Evolutionary conservation across 2,329 filamentous ascomycete genomes (phyloP).

Genomic region (Penicillium occitanis): DNA sequence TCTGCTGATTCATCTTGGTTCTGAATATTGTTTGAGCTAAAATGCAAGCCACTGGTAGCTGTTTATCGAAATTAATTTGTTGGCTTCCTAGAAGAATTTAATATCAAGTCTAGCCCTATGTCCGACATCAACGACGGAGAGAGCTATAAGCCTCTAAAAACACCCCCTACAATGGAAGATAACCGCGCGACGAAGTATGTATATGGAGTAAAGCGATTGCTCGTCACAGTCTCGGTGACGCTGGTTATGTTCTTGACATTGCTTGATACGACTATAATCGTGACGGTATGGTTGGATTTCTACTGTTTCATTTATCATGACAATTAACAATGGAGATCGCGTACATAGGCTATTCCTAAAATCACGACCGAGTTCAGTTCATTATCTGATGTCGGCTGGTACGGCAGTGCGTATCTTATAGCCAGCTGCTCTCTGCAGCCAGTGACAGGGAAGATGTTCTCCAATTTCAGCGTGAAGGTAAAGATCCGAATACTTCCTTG

Average conservation of each 20-base stretch:
- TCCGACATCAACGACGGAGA: not conserved
- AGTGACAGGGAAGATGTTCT: conserved; percentile 56
- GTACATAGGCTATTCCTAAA: not conserved
- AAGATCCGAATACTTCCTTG: conserved; percentile 12
- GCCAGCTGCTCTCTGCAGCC: conserved; percentile 53
- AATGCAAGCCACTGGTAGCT: not conserved
- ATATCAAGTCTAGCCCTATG: not conserved
- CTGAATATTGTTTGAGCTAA: not conserved
- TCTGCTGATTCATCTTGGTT: not conserved
- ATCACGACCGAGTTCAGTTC: conserved; percentile 48
- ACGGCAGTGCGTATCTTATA: conserved; percentile 44
- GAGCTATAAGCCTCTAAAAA: conserved; percentile 4
- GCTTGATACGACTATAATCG: conserved; percentile 55
- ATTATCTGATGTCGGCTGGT: conserved; percentile 39
- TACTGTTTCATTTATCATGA: not conserved
- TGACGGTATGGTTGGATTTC: conserved; percentile 43
- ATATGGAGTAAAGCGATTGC: not conserved
- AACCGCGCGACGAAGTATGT: not conserved
- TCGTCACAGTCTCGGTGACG: conserved; percentile 40
- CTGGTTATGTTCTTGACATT: conserved; percentile 51
- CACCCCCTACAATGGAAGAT: not conserved
- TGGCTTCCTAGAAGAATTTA: not conserved
- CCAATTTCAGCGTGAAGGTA: conserved; percentile 32
- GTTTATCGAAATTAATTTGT: not conserved
- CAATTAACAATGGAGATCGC: not conserved